These are phyloP conservation scores for Ceratobasidium sp. DNA, from an alignment of 1,284 basidiomycete genomes.

Conservation along the genomic window DNA sequence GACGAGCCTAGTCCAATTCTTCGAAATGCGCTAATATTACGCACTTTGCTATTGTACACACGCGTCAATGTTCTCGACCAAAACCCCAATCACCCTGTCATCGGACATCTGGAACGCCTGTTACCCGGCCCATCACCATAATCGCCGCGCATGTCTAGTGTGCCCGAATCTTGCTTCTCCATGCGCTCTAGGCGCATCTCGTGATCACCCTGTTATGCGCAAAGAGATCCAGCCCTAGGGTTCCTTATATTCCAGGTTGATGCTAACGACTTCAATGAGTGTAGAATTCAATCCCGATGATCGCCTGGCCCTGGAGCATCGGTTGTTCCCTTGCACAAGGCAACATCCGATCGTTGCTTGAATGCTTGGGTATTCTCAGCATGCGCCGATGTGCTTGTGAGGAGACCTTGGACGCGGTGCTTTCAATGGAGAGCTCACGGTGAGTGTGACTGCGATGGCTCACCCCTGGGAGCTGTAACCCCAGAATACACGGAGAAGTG, in stretches of 20 bases:
- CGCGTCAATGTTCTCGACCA: neutral
- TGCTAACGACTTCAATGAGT: neutral
- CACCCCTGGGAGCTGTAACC: neutral
- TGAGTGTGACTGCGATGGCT: no score
- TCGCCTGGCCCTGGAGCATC: neutral
- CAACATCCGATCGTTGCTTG: neutral
- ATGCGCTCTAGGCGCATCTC: constrained; percentile 6
- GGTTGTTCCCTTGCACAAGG: neutral
- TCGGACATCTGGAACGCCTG: neutral
- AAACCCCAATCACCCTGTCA: neutral
- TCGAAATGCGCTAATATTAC: neutral
- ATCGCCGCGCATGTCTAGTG: neutral
- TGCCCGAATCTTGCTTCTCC: constrained; percentile 2
- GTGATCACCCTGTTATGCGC: constrained; percentile 22
- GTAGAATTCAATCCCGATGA: neutral
- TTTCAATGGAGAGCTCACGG: no score
- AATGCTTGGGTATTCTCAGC: no score
- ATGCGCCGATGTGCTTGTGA: no score
- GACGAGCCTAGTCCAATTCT: neutral
- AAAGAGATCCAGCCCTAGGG: constrained; percentile 21
- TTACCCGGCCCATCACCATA: neutral
- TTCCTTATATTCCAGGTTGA: constrained; percentile 17
- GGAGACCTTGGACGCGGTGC: no score
- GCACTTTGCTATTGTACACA: neutral
- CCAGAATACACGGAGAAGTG: neutral